These are phyloP conservation scores for Backusella morwellensis DNA, from an alignment of 192 early-diverging fungal genomes.

Conservation along the genomic window DNA sequence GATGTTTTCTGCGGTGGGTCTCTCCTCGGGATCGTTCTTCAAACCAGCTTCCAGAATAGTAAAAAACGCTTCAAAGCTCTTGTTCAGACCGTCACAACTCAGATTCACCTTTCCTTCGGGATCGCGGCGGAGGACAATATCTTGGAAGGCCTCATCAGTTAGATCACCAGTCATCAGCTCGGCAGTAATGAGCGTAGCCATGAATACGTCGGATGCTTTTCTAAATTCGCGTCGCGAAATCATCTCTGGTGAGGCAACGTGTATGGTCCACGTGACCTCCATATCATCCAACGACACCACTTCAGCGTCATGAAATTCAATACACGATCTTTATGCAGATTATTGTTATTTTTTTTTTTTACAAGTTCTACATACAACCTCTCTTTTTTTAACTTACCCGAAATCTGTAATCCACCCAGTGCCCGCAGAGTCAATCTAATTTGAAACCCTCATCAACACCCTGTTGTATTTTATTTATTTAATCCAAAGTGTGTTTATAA, in stretches of 20 bases:
- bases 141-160: background rate
- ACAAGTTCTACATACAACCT: background rate
- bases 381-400: conserved; percentile 16
- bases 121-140: background rate
- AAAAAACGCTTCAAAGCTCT: background rate
- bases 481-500: background rate
- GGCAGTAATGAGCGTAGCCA: conserved; percentile 5
- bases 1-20: background rate
- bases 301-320: background rate
- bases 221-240: background rate
- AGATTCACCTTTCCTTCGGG: background rate
- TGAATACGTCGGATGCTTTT: conserved; percentile 22
- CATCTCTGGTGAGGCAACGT: conserved; percentile 23
- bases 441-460: background rate
- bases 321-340: conserved; percentile 12
- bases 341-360: background rate
- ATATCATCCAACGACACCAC: background rate
- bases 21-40: background rate
- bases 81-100: background rate
- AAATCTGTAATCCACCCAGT: conserved; percentile 25
- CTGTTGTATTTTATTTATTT: background rate
- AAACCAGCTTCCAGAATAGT: background rate
- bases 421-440: conserved; percentile 21
- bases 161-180: conserved; percentile 13
- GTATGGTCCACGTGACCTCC: conserved; percentile 11